Conservation (phyloP, 768 basidiomycete genomes). For the Tulasnella calospora region DNA sequence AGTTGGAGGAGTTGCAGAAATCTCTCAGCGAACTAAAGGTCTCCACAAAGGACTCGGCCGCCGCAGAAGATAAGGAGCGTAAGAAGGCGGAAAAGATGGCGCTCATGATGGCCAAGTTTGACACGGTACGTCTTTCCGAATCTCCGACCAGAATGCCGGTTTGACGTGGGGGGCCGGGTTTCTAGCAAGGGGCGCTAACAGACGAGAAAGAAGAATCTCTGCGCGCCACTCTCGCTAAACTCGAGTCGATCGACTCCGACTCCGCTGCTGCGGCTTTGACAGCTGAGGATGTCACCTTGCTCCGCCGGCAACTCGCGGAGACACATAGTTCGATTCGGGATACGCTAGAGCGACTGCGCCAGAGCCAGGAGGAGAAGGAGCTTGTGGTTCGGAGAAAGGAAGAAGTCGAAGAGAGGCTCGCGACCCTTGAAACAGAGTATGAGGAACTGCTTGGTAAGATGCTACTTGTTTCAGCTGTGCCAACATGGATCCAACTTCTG, state of each 20-base stretch:
- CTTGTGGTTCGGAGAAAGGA: slow-evolving; percentile 73
- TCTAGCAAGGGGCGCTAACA: slow-evolving; percentile 64
- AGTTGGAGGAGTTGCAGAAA: slow-evolving; percentile 85
- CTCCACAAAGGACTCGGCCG: slow-evolving; percentile 75
- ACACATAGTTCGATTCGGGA: slow-evolving; percentile 81
- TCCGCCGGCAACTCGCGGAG: slow-evolving; percentile 84
- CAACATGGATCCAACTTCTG: slow-evolving; percentile 25
- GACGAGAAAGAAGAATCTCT: slow-evolving; percentile 88
- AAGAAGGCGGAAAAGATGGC: slow-evolving; percentile 99
- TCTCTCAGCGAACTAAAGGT: slow-evolving; percentile 71
- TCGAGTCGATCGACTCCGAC: slow-evolving; percentile 73
- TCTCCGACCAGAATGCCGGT: background rate
- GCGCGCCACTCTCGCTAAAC: slow-evolving; percentile 73
- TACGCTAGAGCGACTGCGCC: slow-evolving; percentile 80
- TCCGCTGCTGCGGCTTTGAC: slow-evolving; percentile 53
- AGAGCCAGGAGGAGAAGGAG: slow-evolving; percentile 90
- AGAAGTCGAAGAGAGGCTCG: slow-evolving; percentile 78
- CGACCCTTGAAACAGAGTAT: slow-evolving; percentile 84
- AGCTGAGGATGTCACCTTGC: slow-evolving; percentile 69
- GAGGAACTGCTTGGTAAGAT: slow-evolving; percentile 88
- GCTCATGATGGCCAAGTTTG: slow-evolving; percentile 96
- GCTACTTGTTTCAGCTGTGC: slow-evolving; percentile 26
- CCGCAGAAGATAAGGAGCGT: slow-evolving; percentile 96
- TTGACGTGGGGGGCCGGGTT: slow-evolving; percentile 8
- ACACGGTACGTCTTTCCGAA: slow-evolving; percentile 57